phyloP scores from a whole-genome alignment of 2,329 filamentous ascomycete genomes.

The Colletotrichum tanaceti region DNA sequence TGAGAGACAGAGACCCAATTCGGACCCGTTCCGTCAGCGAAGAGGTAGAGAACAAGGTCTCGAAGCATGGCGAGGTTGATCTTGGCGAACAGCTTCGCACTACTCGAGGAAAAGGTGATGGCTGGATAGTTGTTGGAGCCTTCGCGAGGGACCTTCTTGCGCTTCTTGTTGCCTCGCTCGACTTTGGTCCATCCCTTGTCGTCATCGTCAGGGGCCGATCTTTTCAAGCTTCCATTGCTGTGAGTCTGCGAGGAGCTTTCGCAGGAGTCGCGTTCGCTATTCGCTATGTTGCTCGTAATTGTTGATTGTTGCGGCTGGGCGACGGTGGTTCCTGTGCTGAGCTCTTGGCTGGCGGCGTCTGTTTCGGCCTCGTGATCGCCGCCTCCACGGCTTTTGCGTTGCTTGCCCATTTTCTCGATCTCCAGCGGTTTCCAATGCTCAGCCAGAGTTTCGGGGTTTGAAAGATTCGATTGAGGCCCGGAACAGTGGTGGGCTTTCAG shows the following conservation, averaged over 20 bases:
- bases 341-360: conserved; percentile 15
- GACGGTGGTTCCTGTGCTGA: neutral
- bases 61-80: conserved; percentile 73
- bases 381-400: conserved; percentile 22
- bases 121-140: conserved; percentile 69
- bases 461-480: neutral
- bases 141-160: conserved; percentile 69
- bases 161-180: conserved; percentile 65
- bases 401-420: conserved; percentile 20
- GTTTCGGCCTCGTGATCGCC: conserved; percentile 32
- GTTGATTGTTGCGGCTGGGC: conserved; percentile 7
- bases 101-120: conserved; percentile 67
- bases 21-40: conserved; percentile 72
- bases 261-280: neutral
- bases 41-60: conserved; percentile 73
- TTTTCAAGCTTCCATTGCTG: conserved; percentile 60
- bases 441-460: neutral
- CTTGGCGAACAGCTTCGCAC: conserved; percentile 69
- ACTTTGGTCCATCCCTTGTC: conserved; percentile 67
- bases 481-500: conserved; percentile 14
- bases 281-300: neutral
- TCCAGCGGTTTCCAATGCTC: neutral
- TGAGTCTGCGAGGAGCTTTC: conserved; percentile 42
- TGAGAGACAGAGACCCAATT: conserved; percentile 74
- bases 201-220: conserved; percentile 56